Base-by-base conservation (phyloP, 2,329 filamentous ascomycete genomes). In the Pseudogymnoascus sp. region DNA sequence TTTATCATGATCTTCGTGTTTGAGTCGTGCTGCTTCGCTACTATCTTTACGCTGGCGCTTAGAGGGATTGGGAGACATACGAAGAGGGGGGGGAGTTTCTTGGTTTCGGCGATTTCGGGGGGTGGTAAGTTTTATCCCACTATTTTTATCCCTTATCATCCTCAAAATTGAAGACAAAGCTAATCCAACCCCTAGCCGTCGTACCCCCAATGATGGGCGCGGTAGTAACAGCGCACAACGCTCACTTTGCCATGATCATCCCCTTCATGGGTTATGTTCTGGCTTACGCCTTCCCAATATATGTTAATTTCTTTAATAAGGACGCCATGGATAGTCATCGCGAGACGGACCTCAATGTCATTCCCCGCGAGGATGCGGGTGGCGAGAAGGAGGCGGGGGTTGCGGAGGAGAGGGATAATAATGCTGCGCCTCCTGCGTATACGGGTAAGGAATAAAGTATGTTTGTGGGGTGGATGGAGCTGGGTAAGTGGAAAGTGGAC, bases 161-260 rank as follows among this genome's bases (percentile, higher is more conserved):
- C n/a, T n/a, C n/a, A n/a, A n/a, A n/a, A n/a, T n/a, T 21, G 21
- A 21, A 21, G 3, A 21, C 6, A 16, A 31, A 31, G 28, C 44
- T 18, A 16, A 50, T 5, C 3, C 23, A 28, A 3, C 3, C 7
- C 16, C 3, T 3, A 53, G 44, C 89, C 2, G 81, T 83, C 28
- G 87, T 92, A 4, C 89, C 89, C 0, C 86, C 89, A 0, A 77
- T 92, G 40, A 81, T 87, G 1, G 89, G 88, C 37, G 82, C 80
- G 11, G 87, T 86, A 1, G 84, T 87, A 5, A 89, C 92, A 40
- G 79, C 79, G 3, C 31, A 38, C 16, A 38, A 38, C 3, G 31
- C 31, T 5, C 56, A 60, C 14, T 36, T 60, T 2, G 23, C 60
- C 14, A 38, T 62, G 23, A 60, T 46, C n/a, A 40, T 31, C 14